phyloP scores from a whole-genome alignment of 2,329 filamentous ascomycete genomes.

The Thermomyces lanuginosus region DNA sequence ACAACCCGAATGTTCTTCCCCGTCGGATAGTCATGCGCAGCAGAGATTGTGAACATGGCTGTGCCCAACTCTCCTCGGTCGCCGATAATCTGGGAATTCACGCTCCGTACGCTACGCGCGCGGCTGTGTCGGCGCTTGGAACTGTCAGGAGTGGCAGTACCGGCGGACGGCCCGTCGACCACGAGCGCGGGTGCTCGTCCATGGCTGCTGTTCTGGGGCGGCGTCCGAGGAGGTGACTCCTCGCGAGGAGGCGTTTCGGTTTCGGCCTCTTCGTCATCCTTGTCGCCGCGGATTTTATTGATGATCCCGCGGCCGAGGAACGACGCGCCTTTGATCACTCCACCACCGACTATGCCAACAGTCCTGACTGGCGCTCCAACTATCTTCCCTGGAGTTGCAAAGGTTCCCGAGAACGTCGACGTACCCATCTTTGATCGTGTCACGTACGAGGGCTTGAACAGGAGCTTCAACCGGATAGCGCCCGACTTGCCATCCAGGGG shows the following conservation, averaged over 20 bases:
- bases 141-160: constrained; percentile 7
- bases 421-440: constrained; percentile 74
- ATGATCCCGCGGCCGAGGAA: constrained; percentile 79
- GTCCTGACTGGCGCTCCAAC: constrained; percentile 94
- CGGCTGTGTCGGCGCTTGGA: constrained; percentile 28
- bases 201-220: constrained; percentile 8
- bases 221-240: constrained; percentile 8
- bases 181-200: constrained; percentile 13
- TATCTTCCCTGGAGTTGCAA: constrained; percentile 72
- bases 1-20: constrained; percentile 64
- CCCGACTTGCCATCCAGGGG: constrained; percentile 80
- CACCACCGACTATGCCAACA: constrained; percentile 61
- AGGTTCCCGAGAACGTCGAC: constrained; percentile 82
- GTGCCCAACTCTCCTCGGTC: constrained; percentile 48
- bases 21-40: constrained; percentile 60
- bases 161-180: constrained; percentile 13
- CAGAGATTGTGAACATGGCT: constrained; percentile 64
- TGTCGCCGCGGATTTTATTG: constrained; percentile 36
- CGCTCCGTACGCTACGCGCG: constrained; percentile 31
- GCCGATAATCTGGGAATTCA: constrained; percentile 34
- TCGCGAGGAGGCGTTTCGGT: constrained; percentile 8
- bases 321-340: constrained; percentile 74
- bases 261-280: constrained; percentile 32
- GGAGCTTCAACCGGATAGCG: constrained; percentile 59
- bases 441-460: constrained; percentile 90